These are phyloP conservation scores for Zizania palustris DNA, from an alignment of 202 grass and related monocot species.

Conservation along the genomic window DNA sequence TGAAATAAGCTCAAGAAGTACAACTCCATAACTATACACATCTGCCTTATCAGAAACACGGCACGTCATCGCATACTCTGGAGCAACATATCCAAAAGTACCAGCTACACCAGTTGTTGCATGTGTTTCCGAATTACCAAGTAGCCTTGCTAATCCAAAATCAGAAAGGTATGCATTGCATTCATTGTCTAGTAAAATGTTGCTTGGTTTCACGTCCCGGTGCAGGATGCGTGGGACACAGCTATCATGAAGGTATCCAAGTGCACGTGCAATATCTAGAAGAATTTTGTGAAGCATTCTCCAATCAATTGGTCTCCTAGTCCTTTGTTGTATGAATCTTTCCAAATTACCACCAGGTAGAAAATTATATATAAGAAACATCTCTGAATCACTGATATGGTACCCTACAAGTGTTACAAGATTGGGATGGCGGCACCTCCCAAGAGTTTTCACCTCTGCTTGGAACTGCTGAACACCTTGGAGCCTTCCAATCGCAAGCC, in stretches of 20 bases:
- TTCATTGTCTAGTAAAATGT: conserved; percentile 87
- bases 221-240: conserved; percentile 87
- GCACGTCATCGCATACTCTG: conserved; percentile 95
- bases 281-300: conserved; percentile 99
- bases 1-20: conserved; percentile 89
- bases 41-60: conserved; percentile 98
- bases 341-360: conserved; percentile 94
- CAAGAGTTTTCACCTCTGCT: conserved; percentile 92
- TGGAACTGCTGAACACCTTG: conserved; percentile 92
- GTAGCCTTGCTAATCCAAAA: conserved; percentile 88
- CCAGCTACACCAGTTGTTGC: conserved; percentile 92
- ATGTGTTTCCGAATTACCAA: conserved; percentile 97
- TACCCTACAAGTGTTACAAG: conserved; percentile 89
- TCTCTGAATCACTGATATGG: conserved; percentile 80
- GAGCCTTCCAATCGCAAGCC: conserved; percentile 85
- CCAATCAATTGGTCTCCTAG: conserved; percentile 79
- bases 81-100: conserved; percentile 93
- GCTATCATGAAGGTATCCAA: conserved; percentile 80
- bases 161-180: conserved; percentile 85
- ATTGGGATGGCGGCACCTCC: conserved; percentile 76
- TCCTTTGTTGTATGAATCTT: conserved; percentile 90
- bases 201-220: conserved; percentile 91
- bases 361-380: conserved; percentile 99
- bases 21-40: conserved; percentile 94
- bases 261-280: conserved; percentile 84